These are phyloP conservation scores for Echria macrotheca DNA, from an alignment of 495 filamentous ascomycete genomes.

Conservation along the genomic window DNA sequence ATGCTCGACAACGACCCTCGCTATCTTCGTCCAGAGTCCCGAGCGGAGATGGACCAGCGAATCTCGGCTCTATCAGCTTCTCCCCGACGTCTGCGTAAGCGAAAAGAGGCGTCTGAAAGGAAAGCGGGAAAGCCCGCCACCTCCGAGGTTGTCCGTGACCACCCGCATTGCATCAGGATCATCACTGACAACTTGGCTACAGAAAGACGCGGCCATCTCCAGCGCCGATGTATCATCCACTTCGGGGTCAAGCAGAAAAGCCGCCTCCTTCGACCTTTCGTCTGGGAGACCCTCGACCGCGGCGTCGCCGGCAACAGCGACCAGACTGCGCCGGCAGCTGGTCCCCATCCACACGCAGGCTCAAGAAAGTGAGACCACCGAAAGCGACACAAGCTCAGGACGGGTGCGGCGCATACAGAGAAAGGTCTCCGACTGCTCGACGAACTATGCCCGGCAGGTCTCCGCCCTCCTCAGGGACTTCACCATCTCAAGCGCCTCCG, in stretches of 20 bases:
- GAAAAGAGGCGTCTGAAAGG: too few relatives aligned
- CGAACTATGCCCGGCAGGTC: conserved; percentile 23
- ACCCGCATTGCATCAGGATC: too few relatives aligned
- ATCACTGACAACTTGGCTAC: too few relatives aligned
- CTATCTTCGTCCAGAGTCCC: conserved; percentile 40
- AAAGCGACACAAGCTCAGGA: conserved; percentile 1
- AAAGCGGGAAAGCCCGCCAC: too few relatives aligned
- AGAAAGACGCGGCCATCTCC: conserved; percentile 6
- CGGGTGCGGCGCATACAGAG: conserved; percentile 14
- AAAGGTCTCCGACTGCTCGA: conserved; percentile 25
- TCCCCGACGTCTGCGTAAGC: conserved; percentile 13
- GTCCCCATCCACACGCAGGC: conserved; percentile 7
- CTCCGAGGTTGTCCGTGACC: too few relatives aligned
- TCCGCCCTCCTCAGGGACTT: conserved; percentile 20
- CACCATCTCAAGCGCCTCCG: conserved; percentile 20
- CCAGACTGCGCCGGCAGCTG: neutral
- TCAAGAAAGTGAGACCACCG: conserved; percentile 1
- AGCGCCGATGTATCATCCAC: conserved; percentile 10
- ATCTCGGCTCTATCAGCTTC: conserved; percentile 27
- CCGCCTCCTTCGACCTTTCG: conserved; percentile 8
- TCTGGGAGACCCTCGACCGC: conserved; percentile 1
- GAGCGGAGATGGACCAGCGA: conserved; percentile 37
- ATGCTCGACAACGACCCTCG: conserved; percentile 44
- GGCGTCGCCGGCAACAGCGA: neutral
- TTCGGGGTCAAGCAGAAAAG: conserved; percentile 12